Evolutionary conservation across 1,139 yeast species (phyloP).

Genomic region (Suhomyces bokatorum): DNA sequence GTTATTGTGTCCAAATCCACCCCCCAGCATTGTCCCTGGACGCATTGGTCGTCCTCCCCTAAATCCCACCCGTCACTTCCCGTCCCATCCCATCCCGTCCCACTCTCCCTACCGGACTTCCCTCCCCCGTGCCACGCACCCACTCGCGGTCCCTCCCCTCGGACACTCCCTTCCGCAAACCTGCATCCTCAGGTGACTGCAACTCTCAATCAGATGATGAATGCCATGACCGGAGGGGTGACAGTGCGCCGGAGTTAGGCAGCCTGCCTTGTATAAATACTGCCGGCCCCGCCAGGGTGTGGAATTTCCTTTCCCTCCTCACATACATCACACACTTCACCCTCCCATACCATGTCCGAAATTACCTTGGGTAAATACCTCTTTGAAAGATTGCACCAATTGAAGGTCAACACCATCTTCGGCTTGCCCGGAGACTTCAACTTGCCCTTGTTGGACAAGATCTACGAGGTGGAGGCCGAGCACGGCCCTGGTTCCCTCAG

Average conservation of each 20-base stretch:
- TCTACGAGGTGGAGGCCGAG: constrained; percentile 32
- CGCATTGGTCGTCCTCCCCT: not conserved
- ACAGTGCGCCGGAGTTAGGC: constrained; percentile 1
- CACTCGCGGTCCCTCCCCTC: constrained; percentile 4
- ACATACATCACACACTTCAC: not conserved
- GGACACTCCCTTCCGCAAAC: constrained; percentile 4
- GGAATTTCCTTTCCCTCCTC: not conserved
- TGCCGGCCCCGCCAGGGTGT: not conserved
- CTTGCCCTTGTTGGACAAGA: constrained; percentile 37
- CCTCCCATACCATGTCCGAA: constrained; percentile 29
- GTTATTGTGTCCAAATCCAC: not conserved
- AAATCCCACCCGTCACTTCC: not conserved
- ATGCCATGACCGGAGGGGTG: constrained; percentile 2
- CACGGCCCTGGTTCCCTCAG: constrained; percentile 26
- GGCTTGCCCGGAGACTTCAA: constrained; percentile 48
- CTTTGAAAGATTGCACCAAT: constrained; percentile 46
- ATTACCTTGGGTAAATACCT: constrained; percentile 45
- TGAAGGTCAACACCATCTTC: constrained; percentile 41
- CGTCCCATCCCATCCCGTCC: no score
- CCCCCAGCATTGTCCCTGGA: not conserved
- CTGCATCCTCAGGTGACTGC: constrained; percentile 4
- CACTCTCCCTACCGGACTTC: constrained; percentile 1
- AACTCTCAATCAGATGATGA: constrained; percentile 7
- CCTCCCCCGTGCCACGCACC: constrained; percentile 2
- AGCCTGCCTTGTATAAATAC: constrained; percentile 5